Percentiles rank a stretch among this genome's conserved stretches.
These are phyloP conservation scores for Saccharomycopsis hybrid DNA, from an alignment of 1,139 yeast genomes.

Conservation along the genomic window DNA sequence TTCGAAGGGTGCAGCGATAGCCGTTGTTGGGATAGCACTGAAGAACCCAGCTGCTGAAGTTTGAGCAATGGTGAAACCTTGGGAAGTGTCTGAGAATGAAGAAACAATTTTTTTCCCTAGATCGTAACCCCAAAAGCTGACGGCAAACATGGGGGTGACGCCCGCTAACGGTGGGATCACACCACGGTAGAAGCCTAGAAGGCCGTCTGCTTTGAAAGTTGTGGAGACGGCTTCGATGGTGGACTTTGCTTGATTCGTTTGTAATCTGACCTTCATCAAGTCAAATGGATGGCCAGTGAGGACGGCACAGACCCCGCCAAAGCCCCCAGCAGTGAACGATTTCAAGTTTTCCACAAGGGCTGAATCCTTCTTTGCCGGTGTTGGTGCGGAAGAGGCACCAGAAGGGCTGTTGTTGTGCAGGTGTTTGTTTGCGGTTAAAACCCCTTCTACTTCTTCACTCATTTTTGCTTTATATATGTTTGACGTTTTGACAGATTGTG, in stretches of 20 bases:
- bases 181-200: constrained; percentile 76
- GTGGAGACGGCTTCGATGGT: constrained; percentile 62
- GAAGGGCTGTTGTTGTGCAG: too few relatives aligned
- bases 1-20: constrained; percentile 95
- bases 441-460: constrained; percentile 15
- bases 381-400: too few relatives aligned
- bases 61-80: constrained; percentile 53
- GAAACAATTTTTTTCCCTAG: constrained; percentile 75
- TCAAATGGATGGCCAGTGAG: constrained; percentile 96
- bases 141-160: constrained; percentile 97
- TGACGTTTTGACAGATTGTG: too few relatives aligned
- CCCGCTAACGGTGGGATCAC: constrained; percentile 88
- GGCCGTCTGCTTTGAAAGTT: constrained; percentile 68
- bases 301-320: constrained; percentile 80
- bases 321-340: constrained; percentile 88
- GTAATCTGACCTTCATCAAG: constrained; percentile 84
- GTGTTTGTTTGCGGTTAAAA: neutral
- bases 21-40: constrained; percentile 90
- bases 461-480: too few relatives aligned
- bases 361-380: constrained; percentile 26
- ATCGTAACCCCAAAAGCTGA: constrained; percentile 97
- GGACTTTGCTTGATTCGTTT: constrained; percentile 48
- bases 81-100: constrained; percentile 29
- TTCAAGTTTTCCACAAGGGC: constrained; percentile 43
- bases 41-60: constrained; percentile 90